phyloP scores from a whole-genome alignment of 805 yeast species.

The Schizosaccharomyces osmophilus region DNA sequence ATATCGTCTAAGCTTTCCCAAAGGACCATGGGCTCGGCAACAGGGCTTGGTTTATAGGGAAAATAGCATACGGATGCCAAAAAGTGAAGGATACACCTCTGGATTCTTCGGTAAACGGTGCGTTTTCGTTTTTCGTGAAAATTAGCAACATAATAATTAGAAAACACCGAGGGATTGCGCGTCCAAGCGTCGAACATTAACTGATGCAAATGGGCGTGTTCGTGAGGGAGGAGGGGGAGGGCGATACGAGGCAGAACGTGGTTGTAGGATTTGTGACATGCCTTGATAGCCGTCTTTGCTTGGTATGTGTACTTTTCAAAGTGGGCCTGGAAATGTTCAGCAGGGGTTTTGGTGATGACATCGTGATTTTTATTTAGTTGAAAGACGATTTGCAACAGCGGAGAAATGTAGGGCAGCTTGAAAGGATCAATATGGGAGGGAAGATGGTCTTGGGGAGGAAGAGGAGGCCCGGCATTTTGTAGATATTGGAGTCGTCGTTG shows the following conservation, averaged over 20 bases:
- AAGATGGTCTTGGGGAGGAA: background rate
- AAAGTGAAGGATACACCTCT: background rate
- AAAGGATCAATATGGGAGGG: background rate
- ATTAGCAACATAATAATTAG: too few species aligned
- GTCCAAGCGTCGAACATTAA: background rate
- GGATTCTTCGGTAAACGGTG: background rate
- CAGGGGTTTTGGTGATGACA: background rate
- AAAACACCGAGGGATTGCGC: background rate
- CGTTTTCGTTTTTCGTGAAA: background rate
- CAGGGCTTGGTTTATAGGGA: background rate
- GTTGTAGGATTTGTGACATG: background rate
- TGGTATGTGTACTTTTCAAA: background rate
- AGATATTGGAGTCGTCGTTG: background rate
- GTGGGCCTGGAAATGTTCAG: background rate
- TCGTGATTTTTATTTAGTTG: background rate
- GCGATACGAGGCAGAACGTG: background rate
- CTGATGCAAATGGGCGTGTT: background rate
- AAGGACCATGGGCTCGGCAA: background rate
- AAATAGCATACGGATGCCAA: background rate
- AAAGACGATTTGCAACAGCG: background rate
- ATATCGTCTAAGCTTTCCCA: background rate
- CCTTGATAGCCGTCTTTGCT: background rate
- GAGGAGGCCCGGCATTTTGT: background rate
- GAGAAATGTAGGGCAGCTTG: background rate
- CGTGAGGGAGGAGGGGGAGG: background rate